A percentile compares a stretch with the other conserved stretches of the same genome.
These are phyloP conservation scores for Cenchrus purpureus DNA, from an alignment of 176 grass and related monocot genomes.

Conservation along the genomic window DNA sequence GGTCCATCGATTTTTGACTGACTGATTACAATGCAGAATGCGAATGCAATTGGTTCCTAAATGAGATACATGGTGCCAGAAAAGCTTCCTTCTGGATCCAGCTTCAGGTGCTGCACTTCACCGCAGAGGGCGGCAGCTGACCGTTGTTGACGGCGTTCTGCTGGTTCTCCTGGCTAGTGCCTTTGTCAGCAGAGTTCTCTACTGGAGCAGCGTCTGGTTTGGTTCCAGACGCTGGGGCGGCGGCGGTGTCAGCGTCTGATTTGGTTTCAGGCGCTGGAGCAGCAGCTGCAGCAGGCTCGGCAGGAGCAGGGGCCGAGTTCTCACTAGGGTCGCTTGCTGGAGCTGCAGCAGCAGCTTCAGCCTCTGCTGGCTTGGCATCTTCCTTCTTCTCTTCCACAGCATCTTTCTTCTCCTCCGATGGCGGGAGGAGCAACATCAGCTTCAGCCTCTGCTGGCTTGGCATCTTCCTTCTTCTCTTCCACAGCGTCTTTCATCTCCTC, in stretches of 20 bases:
- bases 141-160: conserved; percentile 43
- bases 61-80: background rate
- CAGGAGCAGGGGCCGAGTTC: conserved; percentile 26
- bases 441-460: conserved; percentile 22
- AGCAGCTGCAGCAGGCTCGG: background rate
- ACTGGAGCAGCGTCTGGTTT: conserved; percentile 36
- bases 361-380: conserved; percentile 27
- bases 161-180: conserved; percentile 33
- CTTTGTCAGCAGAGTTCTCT: conserved; percentile 36
- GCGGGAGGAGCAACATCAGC: conserved; percentile 9
- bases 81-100: background rate
- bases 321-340: conserved; percentile 40
- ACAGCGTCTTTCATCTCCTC: background rate
- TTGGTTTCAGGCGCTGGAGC: background rate
- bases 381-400: conserved; percentile 13
- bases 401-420: background rate
- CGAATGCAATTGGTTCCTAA: conserved; percentile 34
- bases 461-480: conserved; percentile 36
- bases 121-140: conserved; percentile 45
- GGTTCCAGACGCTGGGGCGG: conserved; percentile 24
- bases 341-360: background rate
- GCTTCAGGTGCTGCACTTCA: conserved; percentile 51
- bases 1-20: background rate
- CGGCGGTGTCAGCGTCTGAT: background rate
- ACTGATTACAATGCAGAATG: conserved; percentile 47